These are phyloP conservation scores for Neurospora sp. DNA, from an alignment of 2,329 filamentous ascomycete species.

Conservation along the genomic window DNA sequence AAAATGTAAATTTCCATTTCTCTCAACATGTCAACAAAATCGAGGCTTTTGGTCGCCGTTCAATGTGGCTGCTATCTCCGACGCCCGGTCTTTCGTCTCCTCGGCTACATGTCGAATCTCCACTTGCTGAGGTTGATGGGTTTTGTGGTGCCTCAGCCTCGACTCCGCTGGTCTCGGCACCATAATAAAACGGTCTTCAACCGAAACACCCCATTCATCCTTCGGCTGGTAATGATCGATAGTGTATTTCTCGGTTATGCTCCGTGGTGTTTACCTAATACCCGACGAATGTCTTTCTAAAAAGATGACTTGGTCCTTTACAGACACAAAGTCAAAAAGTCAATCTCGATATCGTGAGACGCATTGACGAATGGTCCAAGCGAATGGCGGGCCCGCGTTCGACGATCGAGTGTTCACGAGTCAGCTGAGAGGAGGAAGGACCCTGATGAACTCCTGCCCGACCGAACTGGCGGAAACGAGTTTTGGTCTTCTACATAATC, in stretches of 20 bases:
- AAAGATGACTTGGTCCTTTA: background rate
- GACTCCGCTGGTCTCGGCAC: background rate
- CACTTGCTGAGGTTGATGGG: background rate
- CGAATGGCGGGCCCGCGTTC: background rate
- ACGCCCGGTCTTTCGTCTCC: background rate
- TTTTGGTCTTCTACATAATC: too few relatives aligned
- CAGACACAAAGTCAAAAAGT: background rate
- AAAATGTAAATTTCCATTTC: background rate
- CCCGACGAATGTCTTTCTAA: background rate
- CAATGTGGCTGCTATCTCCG: background rate
- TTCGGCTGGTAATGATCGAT: background rate
- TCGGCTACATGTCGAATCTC: background rate
- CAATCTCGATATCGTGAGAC: background rate
- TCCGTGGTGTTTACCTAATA: background rate
- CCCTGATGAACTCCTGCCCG: background rate
- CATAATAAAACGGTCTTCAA: background rate
- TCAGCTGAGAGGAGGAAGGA: background rate
- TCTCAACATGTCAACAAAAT: background rate
- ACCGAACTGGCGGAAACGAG: too few relatives aligned
- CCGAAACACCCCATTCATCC: background rate
- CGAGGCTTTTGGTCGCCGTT: background rate
- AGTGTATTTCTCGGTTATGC: background rate
- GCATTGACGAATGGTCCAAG: background rate
- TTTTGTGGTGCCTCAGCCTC: background rate
- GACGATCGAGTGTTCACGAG: background rate